These are phyloP conservation scores for Tricharina praecox DNA, from an alignment of 495 filamentous ascomycete genomes.

Conservation along the genomic window DNA sequence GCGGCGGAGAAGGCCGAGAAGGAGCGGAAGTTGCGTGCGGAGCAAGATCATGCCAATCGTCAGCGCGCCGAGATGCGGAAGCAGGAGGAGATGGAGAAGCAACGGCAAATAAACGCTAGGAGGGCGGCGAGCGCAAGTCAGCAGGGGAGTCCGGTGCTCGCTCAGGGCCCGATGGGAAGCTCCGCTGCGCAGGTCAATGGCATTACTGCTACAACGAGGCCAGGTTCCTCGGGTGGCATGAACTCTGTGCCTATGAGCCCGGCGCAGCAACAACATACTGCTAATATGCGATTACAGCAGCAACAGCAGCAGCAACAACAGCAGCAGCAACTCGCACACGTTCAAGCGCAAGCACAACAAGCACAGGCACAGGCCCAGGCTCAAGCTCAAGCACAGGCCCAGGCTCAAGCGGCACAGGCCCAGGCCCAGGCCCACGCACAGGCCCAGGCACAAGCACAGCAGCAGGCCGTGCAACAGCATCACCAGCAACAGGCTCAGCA, in stretches of 20 bases:
- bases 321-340: slow-evolving; percentile 27
- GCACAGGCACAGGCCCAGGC: slow-evolving; percentile 19
- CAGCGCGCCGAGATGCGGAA: slow-evolving; percentile 28
- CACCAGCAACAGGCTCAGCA: too few relatives aligned
- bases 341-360: slow-evolving; percentile 27
- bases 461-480: slow-evolving; percentile 21
- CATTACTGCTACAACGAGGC: slow-evolving; percentile 15
- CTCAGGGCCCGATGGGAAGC: slow-evolving; percentile 15
- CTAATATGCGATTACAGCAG: slow-evolving; percentile 22
- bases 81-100: slow-evolving; percentile 27
- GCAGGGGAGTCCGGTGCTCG: slow-evolving; percentile 20
- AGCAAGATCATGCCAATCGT: slow-evolving; percentile 28
- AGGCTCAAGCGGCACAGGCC: slow-evolving; percentile 27
- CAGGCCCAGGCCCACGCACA: slow-evolving; percentile 9
- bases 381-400: slow-evolving; percentile 10
- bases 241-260: slow-evolving; percentile 32
- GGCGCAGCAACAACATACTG: slow-evolving; percentile 33
- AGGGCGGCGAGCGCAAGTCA: slow-evolving; percentile 25
- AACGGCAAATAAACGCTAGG: slow-evolving; percentile 25
- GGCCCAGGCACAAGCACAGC: slow-evolving; percentile 17
- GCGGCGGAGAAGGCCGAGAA: slow-evolving; percentile 52
- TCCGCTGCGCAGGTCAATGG: slow-evolving; percentile 25
- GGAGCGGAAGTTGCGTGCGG: slow-evolving; percentile 33
- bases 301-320: slow-evolving; percentile 23
- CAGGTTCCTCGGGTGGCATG: slow-evolving; percentile 17